Conservation (phyloP, 352 stramenopile genomes). For the Pythium rhizo-oryzae region DNA sequence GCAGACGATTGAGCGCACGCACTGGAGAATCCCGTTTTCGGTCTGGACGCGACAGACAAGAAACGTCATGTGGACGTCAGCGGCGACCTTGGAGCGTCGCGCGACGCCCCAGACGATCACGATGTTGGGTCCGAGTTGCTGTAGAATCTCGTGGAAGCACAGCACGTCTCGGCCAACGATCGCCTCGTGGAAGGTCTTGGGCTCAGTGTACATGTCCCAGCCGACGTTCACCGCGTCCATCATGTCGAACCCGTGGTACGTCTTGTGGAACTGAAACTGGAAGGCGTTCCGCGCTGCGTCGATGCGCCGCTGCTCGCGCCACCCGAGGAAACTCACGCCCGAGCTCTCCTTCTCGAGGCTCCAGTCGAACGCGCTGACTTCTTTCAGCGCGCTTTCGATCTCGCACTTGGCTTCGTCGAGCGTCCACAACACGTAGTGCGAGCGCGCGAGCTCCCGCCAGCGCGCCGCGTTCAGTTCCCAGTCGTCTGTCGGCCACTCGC, state of each 20-base stretch:
- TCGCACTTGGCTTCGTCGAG: neutral
- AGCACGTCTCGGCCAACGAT: neutral
- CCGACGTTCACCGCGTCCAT: slow-evolving; percentile 1
- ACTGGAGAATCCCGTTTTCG: neutral
- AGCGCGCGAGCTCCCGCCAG: neutral
- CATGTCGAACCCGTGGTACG: neutral
- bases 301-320: neutral
- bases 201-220: slow-evolving; percentile 2
- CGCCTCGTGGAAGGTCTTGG: neutral
- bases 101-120: neutral
- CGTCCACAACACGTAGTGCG: neutral
- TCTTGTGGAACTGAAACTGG: neutral
- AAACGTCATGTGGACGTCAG: slow-evolving; percentile 1
- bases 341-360: neutral
- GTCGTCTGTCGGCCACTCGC: neutral
- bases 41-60: slow-evolving; percentile 1
- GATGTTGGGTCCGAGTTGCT: neutral
- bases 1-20: neutral
- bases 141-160: neutral
- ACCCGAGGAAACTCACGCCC: slow-evolving; percentile 2
- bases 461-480: neutral
- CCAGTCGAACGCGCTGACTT: neutral
- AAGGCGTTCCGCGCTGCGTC: neutral
- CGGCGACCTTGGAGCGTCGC: neutral
- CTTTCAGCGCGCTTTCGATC: neutral